Percentiles rank a stretch among this genome's conserved stretches.
Conservation (phyloP, 106 monocot species). For the Dendrobium nobile region DNA sequence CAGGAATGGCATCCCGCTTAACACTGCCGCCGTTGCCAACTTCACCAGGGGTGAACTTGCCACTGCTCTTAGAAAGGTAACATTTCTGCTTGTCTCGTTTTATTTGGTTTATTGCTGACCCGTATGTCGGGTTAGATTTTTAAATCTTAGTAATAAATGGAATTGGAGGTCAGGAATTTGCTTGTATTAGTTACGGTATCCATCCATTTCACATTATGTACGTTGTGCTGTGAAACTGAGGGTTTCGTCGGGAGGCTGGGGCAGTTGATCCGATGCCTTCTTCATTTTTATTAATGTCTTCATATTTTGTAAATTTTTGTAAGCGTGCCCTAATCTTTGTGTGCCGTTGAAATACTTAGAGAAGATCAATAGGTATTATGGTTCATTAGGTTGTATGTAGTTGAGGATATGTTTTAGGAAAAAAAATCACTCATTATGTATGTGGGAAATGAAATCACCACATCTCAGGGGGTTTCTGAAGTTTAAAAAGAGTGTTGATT, state of each 20-base stretch:
- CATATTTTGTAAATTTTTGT: neutral
- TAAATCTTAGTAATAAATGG: neutral
- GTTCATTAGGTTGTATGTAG: no score
- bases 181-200: neutral
- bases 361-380: neutral
- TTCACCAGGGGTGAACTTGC: slow-evolving; percentile 94
- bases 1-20: slow-evolving; percentile 83
- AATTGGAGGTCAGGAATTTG: neutral
- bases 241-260: neutral
- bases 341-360: neutral
- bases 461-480: neutral
- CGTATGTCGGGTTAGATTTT: slow-evolving; percentile 7
- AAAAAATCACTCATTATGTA: no score
- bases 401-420: no score
- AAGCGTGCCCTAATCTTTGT: neutral
- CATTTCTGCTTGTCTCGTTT: neutral
- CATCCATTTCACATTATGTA: slow-evolving; percentile 1
- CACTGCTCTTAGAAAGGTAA: slow-evolving; percentile 86
- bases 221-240: neutral
- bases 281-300: neutral
- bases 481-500: neutral
- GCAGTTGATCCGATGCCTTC: neutral
- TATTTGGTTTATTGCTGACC: neutral
- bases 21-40: slow-evolving; percentile 77
- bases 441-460: neutral